Base-by-base conservation (phyloP, 2,329 filamentous ascomycete species). In the Pseudogymnoascus sp. region DNA sequence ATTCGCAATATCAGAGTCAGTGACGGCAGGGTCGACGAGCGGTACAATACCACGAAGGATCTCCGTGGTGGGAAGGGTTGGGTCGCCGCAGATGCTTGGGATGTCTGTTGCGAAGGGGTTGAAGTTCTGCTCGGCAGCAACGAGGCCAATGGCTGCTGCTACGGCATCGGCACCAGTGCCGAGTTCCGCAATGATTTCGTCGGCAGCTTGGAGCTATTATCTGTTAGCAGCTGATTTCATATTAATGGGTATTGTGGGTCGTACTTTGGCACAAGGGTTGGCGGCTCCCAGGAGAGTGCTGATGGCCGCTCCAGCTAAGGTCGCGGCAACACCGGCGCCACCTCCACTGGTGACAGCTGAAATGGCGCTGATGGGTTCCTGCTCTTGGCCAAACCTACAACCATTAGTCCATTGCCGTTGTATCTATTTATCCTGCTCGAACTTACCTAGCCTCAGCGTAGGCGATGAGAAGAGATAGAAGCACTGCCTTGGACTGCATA, bases 81-180 rank as follows among this genome's bases (percentile, higher is more conserved):
- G 75, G 66, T 90, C 84, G 38, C 77, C 80, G 74, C 87, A 90
- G 71, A 90, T 81, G 65, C 79, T 83, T 16, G 83, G 85, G 35
- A 84, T 78, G 69, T 76, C 76, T 65, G 82, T 80, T 62, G 74
- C 81, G 67, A 85, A 88, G 60, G 84, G 85, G 77, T 89, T 89
- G 77, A 88, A 88, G 80, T 90, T 89, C 74, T 88, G 85, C 78
- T 89, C 86, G 3, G 86, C 86, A 26, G 82, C 81, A 12, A 89
- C 86, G 38, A 89, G 79, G 14, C 80, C 81, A 63, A 80, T 80
- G 16, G 87, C 87, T 19, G 83, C 86, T 12, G 80, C 78, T 63
- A 89, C 77, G 66, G 86, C 84, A 65, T 80, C 75, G n/a, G 79
- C 74, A 67, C 83, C 83, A 52, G 75, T 80, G 61, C 86, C 87